phyloP scores from a whole-genome alignment of 306 rosid genomes.

The Mimosa pudica region DNA sequence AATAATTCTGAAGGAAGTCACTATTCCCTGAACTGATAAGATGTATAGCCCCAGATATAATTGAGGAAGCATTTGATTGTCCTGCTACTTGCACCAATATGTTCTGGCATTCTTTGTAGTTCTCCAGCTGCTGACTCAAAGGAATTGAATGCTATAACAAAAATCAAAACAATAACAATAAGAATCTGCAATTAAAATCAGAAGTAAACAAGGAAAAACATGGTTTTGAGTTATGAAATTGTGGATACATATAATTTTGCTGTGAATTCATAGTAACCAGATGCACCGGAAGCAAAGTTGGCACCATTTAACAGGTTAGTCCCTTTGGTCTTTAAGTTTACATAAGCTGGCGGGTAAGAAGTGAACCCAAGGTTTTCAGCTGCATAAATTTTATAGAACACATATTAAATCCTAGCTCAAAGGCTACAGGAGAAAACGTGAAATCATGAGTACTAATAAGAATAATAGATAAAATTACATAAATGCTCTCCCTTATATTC shows the following conservation, averaged over 20 bases:
- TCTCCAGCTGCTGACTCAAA: slow-evolving; percentile 55
- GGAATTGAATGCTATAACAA: slow-evolving; percentile 56
- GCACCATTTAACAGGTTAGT: slow-evolving; percentile 44
- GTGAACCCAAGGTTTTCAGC: slow-evolving; percentile 60
- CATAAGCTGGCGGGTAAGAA: slow-evolving; percentile 52
- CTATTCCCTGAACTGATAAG: slow-evolving; percentile 56
- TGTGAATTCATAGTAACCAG: slow-evolving; percentile 62
- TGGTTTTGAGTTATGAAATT: slow-evolving; percentile 18
- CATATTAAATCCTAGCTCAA: not conserved
- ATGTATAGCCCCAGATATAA: slow-evolving; percentile 58
- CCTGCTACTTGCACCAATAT: slow-evolving; percentile 52
- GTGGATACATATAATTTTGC: slow-evolving; percentile 66
- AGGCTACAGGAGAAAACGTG: not conserved
- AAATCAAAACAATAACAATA: not conserved
- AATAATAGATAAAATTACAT: too few species aligned
- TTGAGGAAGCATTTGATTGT: slow-evolving; percentile 47
- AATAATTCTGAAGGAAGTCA: slow-evolving; percentile 77
- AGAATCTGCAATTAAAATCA: not conserved
- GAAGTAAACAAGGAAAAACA: not conserved
- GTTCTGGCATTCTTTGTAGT: slow-evolving; percentile 61
- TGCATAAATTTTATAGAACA: slow-evolving; percentile 11
- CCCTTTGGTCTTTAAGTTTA: slow-evolving; percentile 44
- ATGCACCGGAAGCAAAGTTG: slow-evolving; percentile 68
- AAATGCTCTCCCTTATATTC: too few species aligned
- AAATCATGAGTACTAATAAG: not conserved